Percentiles rank a stretch among this genome's conserved stretches.
Evolutionary conservation across 495 filamentous ascomycete genomes (phyloP).

Genomic region (Talaromyces liani): DNA sequence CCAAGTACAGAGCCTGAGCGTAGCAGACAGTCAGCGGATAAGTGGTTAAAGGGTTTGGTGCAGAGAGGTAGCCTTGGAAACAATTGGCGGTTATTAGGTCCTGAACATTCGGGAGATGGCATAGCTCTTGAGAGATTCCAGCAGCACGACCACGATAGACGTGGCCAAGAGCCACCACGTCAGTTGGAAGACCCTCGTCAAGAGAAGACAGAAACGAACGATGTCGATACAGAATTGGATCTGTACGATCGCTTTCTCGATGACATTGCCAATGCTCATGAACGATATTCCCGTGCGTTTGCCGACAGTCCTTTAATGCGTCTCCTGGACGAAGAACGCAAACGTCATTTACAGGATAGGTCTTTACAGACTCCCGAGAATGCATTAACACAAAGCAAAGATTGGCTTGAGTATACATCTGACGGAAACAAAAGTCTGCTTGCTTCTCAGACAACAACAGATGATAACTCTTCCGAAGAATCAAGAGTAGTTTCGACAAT

Average conservation of each 20-base stretch:
- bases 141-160: slow-evolving; percentile 7
- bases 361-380: slow-evolving; percentile 7
- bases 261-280: slow-evolving; percentile 25
- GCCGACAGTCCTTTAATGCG: slow-evolving; percentile 28
- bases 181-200: slow-evolving; percentile 4
- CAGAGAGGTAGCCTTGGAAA: slow-evolving; percentile 34
- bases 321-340: slow-evolving; percentile 26
- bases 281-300: slow-evolving; percentile 20
- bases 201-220: slow-evolving; percentile 4
- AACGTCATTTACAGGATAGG: slow-evolving; percentile 7
- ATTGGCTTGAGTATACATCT: slow-evolving; percentile 26
- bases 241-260: slow-evolving; percentile 39
- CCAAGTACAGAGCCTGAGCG: slow-evolving; percentile 14
- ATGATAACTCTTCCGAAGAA: slow-evolving; percentile 5
- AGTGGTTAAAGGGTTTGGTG: slow-evolving; percentile 31
- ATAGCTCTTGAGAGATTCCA: slow-evolving; percentile 19
- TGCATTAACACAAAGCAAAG: slow-evolving; percentile 18
- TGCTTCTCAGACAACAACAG: slow-evolving; percentile 2
- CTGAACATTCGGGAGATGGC: slow-evolving; percentile 14
- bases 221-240: slow-evolving; percentile 32
- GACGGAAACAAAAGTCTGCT: slow-evolving; percentile 22
- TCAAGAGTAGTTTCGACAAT: slow-evolving; percentile 47
- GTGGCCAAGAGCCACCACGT: not conserved
- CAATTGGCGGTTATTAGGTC: slow-evolving; percentile 21
- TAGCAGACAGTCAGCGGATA: slow-evolving; percentile 21